These are phyloP conservation scores for Microbotryum saponariae DNA, from an alignment of 1,284 basidiomycete genomes.

Conservation along the genomic window DNA sequence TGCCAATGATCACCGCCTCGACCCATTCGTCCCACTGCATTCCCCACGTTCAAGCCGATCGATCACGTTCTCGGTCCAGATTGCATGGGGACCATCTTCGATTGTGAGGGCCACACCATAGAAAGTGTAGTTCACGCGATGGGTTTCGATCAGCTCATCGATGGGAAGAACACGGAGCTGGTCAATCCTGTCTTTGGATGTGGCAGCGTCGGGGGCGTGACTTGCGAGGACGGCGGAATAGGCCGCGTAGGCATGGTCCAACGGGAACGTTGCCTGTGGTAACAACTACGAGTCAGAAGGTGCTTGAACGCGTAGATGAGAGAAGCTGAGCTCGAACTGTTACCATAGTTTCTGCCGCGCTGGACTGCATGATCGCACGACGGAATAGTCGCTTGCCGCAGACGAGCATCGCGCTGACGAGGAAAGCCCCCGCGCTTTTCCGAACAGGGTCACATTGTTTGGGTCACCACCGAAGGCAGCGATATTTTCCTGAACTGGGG, in stretches of 20 bases:
- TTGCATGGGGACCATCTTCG: slow-evolving; percentile 9
- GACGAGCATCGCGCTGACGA: slow-evolving; percentile 23
- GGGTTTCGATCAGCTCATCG: slow-evolving; percentile 5
- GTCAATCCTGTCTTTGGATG: slow-evolving; percentile 2
- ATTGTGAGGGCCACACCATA: slow-evolving; percentile 16
- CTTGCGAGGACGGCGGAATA: slow-evolving; percentile 11
- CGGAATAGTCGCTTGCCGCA: slow-evolving; percentile 19
- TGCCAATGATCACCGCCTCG: slow-evolving; percentile 14
- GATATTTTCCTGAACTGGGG: slow-evolving; percentile 14
- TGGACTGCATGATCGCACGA: slow-evolving; percentile 24
- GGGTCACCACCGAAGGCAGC: slow-evolving; percentile 19
- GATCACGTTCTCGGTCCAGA: slow-evolving; percentile 16
- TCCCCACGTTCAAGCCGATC: slow-evolving; percentile 8
- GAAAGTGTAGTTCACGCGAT: slow-evolving; percentile 10
- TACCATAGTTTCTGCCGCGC: slow-evolving; percentile 26
- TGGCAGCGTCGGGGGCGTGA: not conserved
- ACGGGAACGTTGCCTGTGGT: slow-evolving; percentile 3
- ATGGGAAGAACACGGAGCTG: slow-evolving; percentile 11
- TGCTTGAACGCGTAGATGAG: no score
- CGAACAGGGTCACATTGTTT: slow-evolving; percentile 19
- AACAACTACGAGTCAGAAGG: no score
- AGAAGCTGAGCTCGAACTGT: no score
- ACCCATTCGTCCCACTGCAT: slow-evolving; percentile 27
- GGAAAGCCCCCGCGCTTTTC: slow-evolving; percentile 26
- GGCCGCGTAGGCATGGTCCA: slow-evolving; percentile 15